A percentile compares a stretch with the other conserved stretches of the same genome.
phyloP scores from a whole-genome alignment of 73 alveolate species.

The Stentor coeruleus region DNA sequence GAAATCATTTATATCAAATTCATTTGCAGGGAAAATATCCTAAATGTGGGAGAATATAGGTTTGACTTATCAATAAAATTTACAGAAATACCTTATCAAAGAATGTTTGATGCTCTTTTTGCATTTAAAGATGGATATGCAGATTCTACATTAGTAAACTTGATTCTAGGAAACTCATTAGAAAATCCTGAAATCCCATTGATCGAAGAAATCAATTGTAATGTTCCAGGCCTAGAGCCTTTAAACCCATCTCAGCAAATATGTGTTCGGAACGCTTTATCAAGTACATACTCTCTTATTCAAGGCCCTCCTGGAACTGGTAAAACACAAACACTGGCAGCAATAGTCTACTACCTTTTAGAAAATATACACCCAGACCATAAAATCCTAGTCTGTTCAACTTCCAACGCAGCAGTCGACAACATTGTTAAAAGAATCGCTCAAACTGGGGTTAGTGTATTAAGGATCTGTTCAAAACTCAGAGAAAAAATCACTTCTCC shows the following conservation, averaged over 20 bases:
- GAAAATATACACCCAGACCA: background rate
- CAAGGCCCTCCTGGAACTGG: constrained; percentile 96
- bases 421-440: background rate
- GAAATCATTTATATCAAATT: no score
- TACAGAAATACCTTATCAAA: background rate
- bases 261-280: background rate
- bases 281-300: constrained; percentile 38
- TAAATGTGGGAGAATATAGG: background rate
- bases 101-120: background rate
- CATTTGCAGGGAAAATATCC: no score
- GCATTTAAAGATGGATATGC: background rate
- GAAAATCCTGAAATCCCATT: no score
- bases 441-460: background rate
- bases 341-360: constrained; percentile 43
- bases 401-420: constrained; percentile 30
- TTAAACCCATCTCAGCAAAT: background rate
- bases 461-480: background rate
- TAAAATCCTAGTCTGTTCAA: constrained; percentile 22
- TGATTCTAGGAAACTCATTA: background rate
- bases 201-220: no score
- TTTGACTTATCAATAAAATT: background rate
- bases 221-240: background rate
- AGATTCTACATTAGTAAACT: background rate
- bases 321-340: constrained; percentile 68
- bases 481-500: constrained; percentile 3